Conservation (phyloP, 2,329 filamentous ascomycete species). For the Penicillium sp. region DNA sequence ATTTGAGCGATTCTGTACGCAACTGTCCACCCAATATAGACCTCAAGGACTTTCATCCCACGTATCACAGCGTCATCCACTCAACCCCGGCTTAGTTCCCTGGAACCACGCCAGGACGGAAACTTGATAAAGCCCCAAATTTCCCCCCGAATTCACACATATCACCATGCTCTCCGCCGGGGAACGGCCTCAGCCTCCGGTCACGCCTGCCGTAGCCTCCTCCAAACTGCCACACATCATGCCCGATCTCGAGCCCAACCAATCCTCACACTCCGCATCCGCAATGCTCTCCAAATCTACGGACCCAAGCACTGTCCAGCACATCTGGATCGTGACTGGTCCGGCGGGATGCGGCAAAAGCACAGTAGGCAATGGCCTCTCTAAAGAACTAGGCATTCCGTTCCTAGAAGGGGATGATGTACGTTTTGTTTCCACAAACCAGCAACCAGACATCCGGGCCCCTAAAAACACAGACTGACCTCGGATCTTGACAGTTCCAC, state of each 20-base stretch:
- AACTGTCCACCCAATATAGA: neutral
- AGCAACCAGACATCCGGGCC: neutral
- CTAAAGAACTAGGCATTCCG: slow-evolving; percentile 61
- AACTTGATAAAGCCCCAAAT: neutral
- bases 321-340: slow-evolving; percentile 79
- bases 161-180: slow-evolving; percentile 42
- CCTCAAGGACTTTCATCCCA: neutral
- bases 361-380: slow-evolving; percentile 67
- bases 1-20: neutral
- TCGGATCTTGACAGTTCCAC: slow-evolving; percentile 40
- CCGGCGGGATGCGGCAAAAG: slow-evolving; percentile 78
- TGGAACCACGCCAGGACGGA: slow-evolving; percentile 6
- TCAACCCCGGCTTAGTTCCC: slow-evolving; percentile 9
- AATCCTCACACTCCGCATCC: slow-evolving; percentile 7
- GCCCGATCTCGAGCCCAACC: slow-evolving; percentile 20
- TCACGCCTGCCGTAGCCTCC: slow-evolving; percentile 19
- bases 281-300: slow-evolving; percentile 7
- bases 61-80: slow-evolving; percentile 16
- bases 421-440: slow-evolving; percentile 34
- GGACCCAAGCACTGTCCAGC: slow-evolving; percentile 45
- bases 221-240: slow-evolving; percentile 19
- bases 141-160: slow-evolving; percentile 1
- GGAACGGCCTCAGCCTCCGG: slow-evolving; percentile 31
- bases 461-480: slow-evolving; percentile 14
- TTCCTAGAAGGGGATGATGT: slow-evolving; percentile 79